Evolutionary conservation across 495 filamentous ascomycete genomes (phyloP).

Genomic region (Polyplosphaeria fusca): DNA sequence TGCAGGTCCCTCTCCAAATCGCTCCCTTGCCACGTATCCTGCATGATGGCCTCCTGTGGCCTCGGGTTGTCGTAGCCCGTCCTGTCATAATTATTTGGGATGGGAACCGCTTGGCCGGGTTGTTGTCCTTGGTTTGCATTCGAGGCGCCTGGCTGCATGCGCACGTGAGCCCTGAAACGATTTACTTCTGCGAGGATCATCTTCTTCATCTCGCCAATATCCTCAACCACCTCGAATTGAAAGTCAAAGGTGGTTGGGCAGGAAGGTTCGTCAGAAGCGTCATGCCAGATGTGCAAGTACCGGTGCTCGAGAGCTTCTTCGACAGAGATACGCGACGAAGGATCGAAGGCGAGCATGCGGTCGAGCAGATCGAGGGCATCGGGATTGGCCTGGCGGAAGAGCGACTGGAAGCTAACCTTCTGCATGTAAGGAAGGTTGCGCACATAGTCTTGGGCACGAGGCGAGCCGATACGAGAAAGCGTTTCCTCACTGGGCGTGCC

Average conservation of each 20-base stretch:
- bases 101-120: constrained; percentile 25
- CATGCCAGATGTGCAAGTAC: constrained; percentile 97
- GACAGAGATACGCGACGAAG: constrained; percentile 82
- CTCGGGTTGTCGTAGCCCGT: constrained; percentile 31
- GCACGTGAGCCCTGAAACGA: constrained; percentile 71
- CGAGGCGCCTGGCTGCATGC: constrained; percentile 39
- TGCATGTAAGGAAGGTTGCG: constrained; percentile 96
- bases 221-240: constrained; percentile 93
- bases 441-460: constrained; percentile 95
- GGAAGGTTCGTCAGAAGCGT: constrained; percentile 88
- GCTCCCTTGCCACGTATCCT: constrained; percentile 20
- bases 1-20: constrained; percentile 31
- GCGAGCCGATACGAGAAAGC: constrained; percentile 87
- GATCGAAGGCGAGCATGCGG: constrained; percentile 96
- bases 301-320: constrained; percentile 93
- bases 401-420: constrained; percentile 79
- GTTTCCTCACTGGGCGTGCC: constrained; percentile 96
- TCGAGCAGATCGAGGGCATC: constrained; percentile 94
- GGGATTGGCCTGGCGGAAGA: constrained; percentile 94
- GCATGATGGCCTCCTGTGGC: constrained; percentile 28
- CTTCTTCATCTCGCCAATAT: constrained; percentile 86
- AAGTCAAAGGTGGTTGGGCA: constrained; percentile 96
- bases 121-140: constrained; percentile 1
- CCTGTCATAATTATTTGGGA: constrained; percentile 35
- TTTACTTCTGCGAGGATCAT: constrained; percentile 95